Evolutionary conservation across 179 eudicot species (phyloP), one percentile per base, ranked within the genome.

Genomic region (Nepenthes alata): DNA sequence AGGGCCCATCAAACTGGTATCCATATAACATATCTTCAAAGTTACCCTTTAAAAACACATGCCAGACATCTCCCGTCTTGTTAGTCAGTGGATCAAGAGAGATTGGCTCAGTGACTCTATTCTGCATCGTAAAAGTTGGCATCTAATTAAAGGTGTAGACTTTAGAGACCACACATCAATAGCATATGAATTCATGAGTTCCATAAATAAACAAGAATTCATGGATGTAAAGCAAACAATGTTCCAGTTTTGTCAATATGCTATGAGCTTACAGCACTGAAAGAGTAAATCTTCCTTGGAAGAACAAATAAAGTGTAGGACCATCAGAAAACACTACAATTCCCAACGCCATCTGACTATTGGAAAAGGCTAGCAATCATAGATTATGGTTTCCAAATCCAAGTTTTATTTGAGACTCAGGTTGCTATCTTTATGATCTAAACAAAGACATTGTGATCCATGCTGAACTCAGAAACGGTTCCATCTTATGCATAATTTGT

Each of bases 51-150:
- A 93, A 60, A 75, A 86, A 75, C 49, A 86, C 81, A 72, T 93
- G 98, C 98, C 98, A 93, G 16, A 86, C 66, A 75, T 86, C 87
- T 73, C 98, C 96, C 14, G 98, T 89, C 79, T 69, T 89, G 74
- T 93, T 89, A 53, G 66, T 69, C 71, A 74, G 41, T 12, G 95
- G 90, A 77, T 93, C 89, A 75, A 93, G 78, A 67, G 75, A 59
- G 66, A 93, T 89, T 66, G 84, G 72, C 80, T 89, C 88, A 35
- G 84, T 80, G 66, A 86, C 81, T 71, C 75, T 83, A 57, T 79
- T 72, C 98, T 93, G 95, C 78, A 77, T 47, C 73, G 74, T 63
- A 64, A 54, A 25, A 73, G 35, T 58, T 53, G 9, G 4, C 53
- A 11, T 11, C 5, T 4, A 11, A 13, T 11, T 50, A 4, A 50